phyloP scores from a whole-genome alignment of 2,329 filamentous ascomycete species.

The Claviceps africana region DNA sequence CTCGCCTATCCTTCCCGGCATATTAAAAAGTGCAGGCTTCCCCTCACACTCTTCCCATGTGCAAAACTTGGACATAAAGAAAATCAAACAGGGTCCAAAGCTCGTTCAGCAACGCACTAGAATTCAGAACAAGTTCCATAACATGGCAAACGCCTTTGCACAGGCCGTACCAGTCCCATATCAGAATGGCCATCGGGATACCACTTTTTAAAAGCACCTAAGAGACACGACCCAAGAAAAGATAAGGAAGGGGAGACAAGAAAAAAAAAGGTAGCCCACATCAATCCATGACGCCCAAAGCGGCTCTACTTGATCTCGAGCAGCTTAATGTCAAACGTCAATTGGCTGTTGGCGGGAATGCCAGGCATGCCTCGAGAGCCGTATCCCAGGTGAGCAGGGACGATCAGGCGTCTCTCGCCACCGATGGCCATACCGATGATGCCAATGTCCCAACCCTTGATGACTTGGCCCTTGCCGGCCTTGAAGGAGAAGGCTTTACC shows the following conservation, averaged over 20 bases:
- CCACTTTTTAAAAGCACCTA: conserved; percentile 1
- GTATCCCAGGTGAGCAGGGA: conserved; percentile 79
- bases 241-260: not conserved
- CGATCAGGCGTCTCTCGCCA: conserved; percentile 82
- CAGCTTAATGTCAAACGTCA: conserved; percentile 85
- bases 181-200: conserved; percentile 4
- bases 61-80: not conserved
- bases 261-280: not conserved
- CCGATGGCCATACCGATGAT: conserved; percentile 84
- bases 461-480: conserved; percentile 86
- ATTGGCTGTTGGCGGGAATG: conserved; percentile 80
- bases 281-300: not conserved
- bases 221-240: conserved; percentile 1
- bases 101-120: conserved; percentile 23
- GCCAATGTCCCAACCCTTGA: conserved; percentile 97
- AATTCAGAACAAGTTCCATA: conserved; percentile 1
- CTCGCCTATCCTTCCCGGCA: conserved; percentile 3
- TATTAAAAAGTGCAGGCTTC: conserved; percentile 2
- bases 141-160: conserved; percentile 7
- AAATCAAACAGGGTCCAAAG: conserved; percentile 29
- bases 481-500: conserved; percentile 96
- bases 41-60: not conserved
- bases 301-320: conserved; percentile 64
- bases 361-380: conserved; percentile 70
- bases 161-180: conserved; percentile 2